Evolutionary conservation across 108 stramenopile species (phyloP), one percentile per base, ranked within the genome.

Genomic region (Skeletonema costatum): DNA sequence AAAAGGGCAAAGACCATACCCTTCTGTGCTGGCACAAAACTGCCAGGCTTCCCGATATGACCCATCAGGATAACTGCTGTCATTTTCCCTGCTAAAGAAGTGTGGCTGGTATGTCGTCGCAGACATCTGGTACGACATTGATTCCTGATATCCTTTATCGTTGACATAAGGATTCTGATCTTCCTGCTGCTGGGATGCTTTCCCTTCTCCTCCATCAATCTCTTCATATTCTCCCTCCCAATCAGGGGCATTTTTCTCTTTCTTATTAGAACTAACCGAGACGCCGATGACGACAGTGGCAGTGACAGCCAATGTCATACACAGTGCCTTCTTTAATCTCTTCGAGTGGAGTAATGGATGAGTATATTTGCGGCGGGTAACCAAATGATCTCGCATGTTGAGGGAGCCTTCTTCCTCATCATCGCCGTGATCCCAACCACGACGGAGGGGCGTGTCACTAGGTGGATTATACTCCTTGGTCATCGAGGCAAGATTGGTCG

Each of bases 1-100:
- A 36, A 64, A 70, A 11, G 76, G 69, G 66, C 76, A 77, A 16
- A 64, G 70, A 13, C 64, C 70, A 38, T 62, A 50, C 8, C 68
- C 68, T 5, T 76, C 61, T 14, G 31, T 16, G 17, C 8, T 25
- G 19, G 36, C 63, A 51, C 76, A 77, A 25, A 77, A 77, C 64
- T 77, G 42, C 17, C 68, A 16, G 5, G 75, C 68, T 16, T 61
- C 60, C 2, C 21, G 7, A 36, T 76, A 76, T 2, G 75, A 50
- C 38, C 60, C 64, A 11, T 66, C 75, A 17, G 46, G 46, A 61
- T 68, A 76, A 25, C 16, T 61, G 14, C 6, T 53, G 51, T 56
- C 53, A 5, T 3, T 19, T 46, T 17, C 38, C 31, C 68, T 44
- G 9, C 16, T 29, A 53, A 32, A 68, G 46, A 31, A 51, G 6